Base-by-base conservation (phyloP, 2,329 filamentous ascomycete genomes). In the Metarhizium sp. region DNA sequence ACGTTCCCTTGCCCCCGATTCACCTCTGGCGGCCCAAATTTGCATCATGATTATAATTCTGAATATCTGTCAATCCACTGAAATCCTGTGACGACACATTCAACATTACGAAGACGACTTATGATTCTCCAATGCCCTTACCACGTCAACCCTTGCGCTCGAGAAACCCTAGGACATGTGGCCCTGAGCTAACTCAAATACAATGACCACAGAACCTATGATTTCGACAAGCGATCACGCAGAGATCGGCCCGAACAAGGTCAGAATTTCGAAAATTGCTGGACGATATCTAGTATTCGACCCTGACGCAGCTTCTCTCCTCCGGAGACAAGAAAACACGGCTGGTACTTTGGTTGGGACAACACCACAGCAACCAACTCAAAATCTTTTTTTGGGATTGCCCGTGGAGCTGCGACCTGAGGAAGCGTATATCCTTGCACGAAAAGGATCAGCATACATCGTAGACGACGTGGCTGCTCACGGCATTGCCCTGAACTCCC, bases 221-320 rank as follows among this genome's bases (percentile, higher is more conserved):
- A 18, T 13, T 7, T 10, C n/a, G 38, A 45, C 6, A 38, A 11
- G 14, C 13, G 45, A 29, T 10, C 18, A 14, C 13, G 30, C 25
- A 8, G 25, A 16, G 20, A 48, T 30, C 13, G 18, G 34, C 25
- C 5, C 6, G n/a, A 54, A 52, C 32, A 82, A 82, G 11, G 80
- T 96, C 59, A 85, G 90, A 58, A 94, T 97, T 66, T 92, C 89
- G 61, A 79, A 82, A 67, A 84, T 96, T 58, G 85, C 85, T 50
- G 85, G 86, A 62, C 86, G 88, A 61, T 96, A 92, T 74, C 82
- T 96, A 58, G 78, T 99, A 62, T 97, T 96, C 76, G 90, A 95
- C 68, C 82, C 90, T 64, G 82, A 91, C 66, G 84, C 85, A 60
- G 87, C 91, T 58, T 85, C 87, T 63, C 81, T 86, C 68, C 78